These are phyloP conservation scores for Alternaria angustiovoidea DNA, from an alignment of 2,329 filamentous ascomycete species.

Conservation along the genomic window DNA sequence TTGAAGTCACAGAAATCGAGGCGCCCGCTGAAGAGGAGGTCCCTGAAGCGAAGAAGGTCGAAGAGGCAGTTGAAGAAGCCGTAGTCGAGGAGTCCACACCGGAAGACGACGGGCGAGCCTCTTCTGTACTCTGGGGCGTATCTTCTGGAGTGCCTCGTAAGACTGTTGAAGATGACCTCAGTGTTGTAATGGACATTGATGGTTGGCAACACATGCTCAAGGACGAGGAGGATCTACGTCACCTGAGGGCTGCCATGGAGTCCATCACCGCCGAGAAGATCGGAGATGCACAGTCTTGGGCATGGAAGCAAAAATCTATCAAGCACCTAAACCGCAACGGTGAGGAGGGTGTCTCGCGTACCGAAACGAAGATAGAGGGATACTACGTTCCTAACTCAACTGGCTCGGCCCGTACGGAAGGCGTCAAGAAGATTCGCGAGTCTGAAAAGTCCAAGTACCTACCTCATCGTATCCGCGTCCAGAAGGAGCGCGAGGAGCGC, in stretches of 20 bases:
- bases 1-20: conserved; percentile 52
- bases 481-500: conserved; percentile 89
- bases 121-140: conserved; percentile 68
- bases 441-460: conserved; percentile 98
- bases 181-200: conserved; percentile 72
- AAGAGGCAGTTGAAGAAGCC: conserved; percentile 40
- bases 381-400: conserved; percentile 87
- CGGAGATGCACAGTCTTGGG: conserved; percentile 69
- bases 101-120: conserved; percentile 53
- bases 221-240: conserved; percentile 71
- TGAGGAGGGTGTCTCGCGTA: conserved; percentile 61
- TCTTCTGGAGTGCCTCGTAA: conserved; percentile 66
- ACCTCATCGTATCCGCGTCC: conserved; percentile 95
- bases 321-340: conserved; percentile 71
- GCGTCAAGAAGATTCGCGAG: conserved; percentile 93
- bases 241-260: conserved; percentile 62
- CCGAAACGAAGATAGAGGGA: conserved; percentile 65
- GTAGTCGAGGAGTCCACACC: conserved; percentile 41
- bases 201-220: conserved; percentile 74
- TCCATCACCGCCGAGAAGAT: conserved; percentile 59
- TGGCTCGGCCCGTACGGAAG: conserved; percentile 89
- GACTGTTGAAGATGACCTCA: conserved; percentile 72
- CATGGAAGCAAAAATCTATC: conserved; percentile 76
- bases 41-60: conserved; percentile 55
- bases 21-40: conserved; percentile 41